phyloP scores from a whole-genome alignment of 257 asterid species.

The Fraxinus anomala region DNA sequence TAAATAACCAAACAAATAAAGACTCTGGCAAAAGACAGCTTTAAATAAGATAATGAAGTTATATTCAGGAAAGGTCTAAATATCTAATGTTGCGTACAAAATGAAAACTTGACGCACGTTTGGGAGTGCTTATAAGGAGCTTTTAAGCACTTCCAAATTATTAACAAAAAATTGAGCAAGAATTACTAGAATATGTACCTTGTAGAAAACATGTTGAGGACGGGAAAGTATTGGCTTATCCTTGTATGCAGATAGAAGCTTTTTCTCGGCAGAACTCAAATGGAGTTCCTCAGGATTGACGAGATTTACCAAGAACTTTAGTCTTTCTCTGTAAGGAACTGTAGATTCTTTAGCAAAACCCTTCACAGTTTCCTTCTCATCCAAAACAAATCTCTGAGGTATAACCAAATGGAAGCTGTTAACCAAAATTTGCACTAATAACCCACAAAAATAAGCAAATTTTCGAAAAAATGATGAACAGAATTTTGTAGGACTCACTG shows the following conservation, averaged over 20 bases:
- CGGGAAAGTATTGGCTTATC: conserved; percentile 96
- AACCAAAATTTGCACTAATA: neutral
- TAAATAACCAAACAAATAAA: too few relatives aligned
- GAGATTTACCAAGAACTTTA: conserved; percentile 74
- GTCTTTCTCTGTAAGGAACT: conserved; percentile 78
- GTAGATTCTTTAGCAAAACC: conserved; percentile 63
- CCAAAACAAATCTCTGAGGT: conserved; percentile 56
- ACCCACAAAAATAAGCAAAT: neutral
- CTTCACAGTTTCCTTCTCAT: conserved; percentile 66
- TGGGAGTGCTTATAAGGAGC: too few relatives aligned
- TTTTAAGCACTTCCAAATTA: too few relatives aligned
- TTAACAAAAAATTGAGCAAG: too few relatives aligned
- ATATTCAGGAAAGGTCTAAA: too few relatives aligned
- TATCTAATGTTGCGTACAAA: too few relatives aligned
- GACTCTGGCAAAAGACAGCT: too few relatives aligned
- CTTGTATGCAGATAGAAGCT: conserved; percentile 76
- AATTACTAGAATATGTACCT: conserved; percentile 39
- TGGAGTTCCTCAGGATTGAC: conserved; percentile 78
- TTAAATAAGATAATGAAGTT: too few relatives aligned
- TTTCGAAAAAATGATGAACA: neutral
- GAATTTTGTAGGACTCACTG: neutral
- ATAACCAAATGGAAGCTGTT: neutral
- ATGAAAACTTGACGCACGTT: too few relatives aligned
- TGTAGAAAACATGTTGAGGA: conserved; percentile 83
- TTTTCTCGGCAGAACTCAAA: conserved; percentile 73